Conservation (phyloP, 2,329 filamentous ascomycete species). For the Diplodia corticola region DNA sequence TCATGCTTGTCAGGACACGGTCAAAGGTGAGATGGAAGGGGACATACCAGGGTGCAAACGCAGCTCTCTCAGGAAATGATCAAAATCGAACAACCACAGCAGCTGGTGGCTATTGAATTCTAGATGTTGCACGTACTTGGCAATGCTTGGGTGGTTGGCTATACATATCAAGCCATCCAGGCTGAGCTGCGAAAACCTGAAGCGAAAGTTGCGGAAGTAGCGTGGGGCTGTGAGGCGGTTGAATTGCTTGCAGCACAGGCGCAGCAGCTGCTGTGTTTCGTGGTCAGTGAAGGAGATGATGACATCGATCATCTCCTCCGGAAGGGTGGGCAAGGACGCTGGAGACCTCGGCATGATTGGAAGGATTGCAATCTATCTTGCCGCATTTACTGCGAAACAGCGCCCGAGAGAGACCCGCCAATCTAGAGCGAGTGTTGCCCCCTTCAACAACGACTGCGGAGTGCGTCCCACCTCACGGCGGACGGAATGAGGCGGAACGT, state of each 20-base stretch:
- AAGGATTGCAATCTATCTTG: no score
- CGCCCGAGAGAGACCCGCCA: no score
- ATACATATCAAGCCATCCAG: not conserved
- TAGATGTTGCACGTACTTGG: slow-evolving; percentile 4
- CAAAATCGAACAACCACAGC: slow-evolving; percentile 7
- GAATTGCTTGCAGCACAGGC: not conserved
- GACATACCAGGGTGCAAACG: not conserved
- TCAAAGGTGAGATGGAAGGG: not conserved
- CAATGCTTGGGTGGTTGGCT: not conserved
- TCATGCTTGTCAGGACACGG: not conserved
- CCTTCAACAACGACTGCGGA: no score
- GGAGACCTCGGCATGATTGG: not conserved
- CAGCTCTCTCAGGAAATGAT: not conserved
- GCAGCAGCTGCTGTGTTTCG: not conserved
- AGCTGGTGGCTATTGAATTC: slow-evolving; percentile 8
- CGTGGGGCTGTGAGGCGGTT: not conserved
- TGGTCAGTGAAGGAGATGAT: slow-evolving; percentile 8
- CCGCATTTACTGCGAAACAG: no score
- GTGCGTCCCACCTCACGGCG: not conserved
- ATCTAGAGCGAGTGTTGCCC: no score
- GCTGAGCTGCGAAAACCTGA: not conserved
- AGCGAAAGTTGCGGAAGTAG: not conserved
- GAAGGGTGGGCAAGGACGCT: not conserved
- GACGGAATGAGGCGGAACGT: not conserved
- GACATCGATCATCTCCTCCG: slow-evolving; percentile 5